Conservation (phyloP, 2,329 filamentous ascomycete species). For the Neopestalotiopsis sp. region DNA sequence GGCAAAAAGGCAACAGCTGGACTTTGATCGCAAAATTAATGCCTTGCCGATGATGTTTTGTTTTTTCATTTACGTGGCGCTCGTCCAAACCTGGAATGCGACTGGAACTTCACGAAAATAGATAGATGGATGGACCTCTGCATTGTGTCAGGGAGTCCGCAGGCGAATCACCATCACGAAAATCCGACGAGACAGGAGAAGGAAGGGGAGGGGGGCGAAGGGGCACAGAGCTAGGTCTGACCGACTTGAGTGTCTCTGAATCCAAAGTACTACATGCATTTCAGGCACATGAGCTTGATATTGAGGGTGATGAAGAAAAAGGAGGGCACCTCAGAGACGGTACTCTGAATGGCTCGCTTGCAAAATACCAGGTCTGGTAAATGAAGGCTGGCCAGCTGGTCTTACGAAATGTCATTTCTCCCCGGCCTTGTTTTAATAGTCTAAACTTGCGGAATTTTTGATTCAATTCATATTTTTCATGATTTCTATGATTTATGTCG, state of each 20-base stretch:
- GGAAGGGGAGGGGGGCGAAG: not conserved
- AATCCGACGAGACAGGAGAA: not conserved
- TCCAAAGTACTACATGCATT: not conserved
- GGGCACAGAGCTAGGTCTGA: not conserved
- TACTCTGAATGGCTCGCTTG: not conserved
- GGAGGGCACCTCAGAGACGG: not conserved
- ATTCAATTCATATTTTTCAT: constrained; percentile 5
- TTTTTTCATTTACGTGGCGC: not conserved
- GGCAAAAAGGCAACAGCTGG: not conserved
- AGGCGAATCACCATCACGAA: not conserved
- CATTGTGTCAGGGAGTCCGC: not conserved
- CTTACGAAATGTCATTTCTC: constrained; percentile 28
- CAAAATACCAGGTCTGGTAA: constrained; percentile 11
- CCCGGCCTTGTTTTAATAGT: constrained; percentile 34
- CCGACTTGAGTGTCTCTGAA: not conserved
- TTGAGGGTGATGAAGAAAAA: not conserved
- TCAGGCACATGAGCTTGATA: not conserved
- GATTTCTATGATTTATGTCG: not conserved
- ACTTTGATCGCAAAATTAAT: not conserved
- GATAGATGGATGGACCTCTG: constrained; percentile 3
- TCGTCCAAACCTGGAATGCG: not conserved
- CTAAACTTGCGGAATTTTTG: constrained; percentile 22
- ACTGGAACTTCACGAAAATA: not conserved
- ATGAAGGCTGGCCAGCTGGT: not conserved
- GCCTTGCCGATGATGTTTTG: not conserved